Conservation (phyloP, 345 rosid genomes). For the Hirschfeldia incana region DNA sequence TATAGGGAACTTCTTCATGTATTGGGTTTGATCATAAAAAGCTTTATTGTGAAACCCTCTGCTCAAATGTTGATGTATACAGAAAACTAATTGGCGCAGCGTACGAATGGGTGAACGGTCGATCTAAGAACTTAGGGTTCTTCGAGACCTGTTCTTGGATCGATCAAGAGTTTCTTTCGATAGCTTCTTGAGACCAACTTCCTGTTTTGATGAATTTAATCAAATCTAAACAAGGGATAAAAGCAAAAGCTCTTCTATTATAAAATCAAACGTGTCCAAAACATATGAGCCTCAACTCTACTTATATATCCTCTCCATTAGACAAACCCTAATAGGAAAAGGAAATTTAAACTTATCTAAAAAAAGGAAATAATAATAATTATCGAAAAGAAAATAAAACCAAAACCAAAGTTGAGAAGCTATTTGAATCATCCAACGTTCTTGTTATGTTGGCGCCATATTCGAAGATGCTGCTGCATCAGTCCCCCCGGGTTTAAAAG, state of each 20-base stretch:
- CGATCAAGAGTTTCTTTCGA: no score
- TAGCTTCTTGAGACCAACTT: no score
- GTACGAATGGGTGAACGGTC: no score
- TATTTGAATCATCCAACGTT: neutral
- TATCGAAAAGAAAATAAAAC: neutral
- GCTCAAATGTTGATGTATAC: conserved; percentile 2
- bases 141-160: no score
- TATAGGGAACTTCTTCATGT: conserved; percentile 9
- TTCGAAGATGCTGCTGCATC: neutral
- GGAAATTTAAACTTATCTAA: no score
- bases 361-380: no score
- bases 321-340: no score
- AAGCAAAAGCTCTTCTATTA: neutral
- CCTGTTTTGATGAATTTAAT: no score
- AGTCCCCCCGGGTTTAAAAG: neutral
- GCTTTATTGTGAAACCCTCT: neutral
- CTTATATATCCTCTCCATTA: no score
- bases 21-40: neutral
- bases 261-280: neutral
- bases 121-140: no score
- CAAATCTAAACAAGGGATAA: no score
- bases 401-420: neutral
- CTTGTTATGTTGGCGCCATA: neutral
- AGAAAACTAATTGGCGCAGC: neutral
- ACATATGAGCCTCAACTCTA: no score